phyloP scores from a whole-genome alignment of 306 rosid genomes.

The Betula pendula region DNA sequence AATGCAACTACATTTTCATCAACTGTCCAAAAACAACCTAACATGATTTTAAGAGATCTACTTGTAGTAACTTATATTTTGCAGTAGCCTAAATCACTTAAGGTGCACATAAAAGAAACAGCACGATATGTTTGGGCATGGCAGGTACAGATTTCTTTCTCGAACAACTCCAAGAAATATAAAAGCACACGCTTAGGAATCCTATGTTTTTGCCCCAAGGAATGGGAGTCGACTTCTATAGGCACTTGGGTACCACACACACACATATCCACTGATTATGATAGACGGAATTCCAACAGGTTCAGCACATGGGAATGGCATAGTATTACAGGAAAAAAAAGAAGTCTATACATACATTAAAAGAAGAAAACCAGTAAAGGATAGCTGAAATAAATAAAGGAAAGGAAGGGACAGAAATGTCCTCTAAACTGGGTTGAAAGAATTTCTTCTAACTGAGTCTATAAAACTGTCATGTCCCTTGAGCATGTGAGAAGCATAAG shows the following conservation, averaged over 20 bases:
- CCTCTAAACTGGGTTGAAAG: too few species aligned
- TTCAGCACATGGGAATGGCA: not conserved
- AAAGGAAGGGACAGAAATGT: not conserved
- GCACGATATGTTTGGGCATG: not conserved
- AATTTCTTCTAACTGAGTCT: too few species aligned
- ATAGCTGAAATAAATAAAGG: not conserved
- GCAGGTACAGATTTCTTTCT: constrained; percentile 19
- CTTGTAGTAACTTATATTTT: not conserved
- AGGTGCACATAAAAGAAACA: not conserved
- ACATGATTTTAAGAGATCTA: not conserved
- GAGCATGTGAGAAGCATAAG: too few species aligned
- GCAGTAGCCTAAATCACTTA: not conserved
- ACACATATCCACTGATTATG: not conserved
- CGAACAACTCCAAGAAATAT: constrained; percentile 9
- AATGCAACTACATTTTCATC: not conserved
- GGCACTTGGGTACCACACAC: not conserved
- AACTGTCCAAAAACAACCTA: not conserved
- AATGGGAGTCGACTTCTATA: not conserved
- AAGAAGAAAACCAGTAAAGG: not conserved
- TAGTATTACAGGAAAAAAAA: not conserved
- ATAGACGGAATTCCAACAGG: constrained; percentile 4
- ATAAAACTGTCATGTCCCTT: too few species aligned
- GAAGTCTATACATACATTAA: not conserved
- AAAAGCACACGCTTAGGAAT: not conserved
- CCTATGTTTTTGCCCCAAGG: too few species aligned